A percentile compares a stretch with the other conserved stretches of the same genome.
Evolutionary conservation across 768 basidiomycete species (phyloP).

Genomic region (Boletellus ananas): DNA sequence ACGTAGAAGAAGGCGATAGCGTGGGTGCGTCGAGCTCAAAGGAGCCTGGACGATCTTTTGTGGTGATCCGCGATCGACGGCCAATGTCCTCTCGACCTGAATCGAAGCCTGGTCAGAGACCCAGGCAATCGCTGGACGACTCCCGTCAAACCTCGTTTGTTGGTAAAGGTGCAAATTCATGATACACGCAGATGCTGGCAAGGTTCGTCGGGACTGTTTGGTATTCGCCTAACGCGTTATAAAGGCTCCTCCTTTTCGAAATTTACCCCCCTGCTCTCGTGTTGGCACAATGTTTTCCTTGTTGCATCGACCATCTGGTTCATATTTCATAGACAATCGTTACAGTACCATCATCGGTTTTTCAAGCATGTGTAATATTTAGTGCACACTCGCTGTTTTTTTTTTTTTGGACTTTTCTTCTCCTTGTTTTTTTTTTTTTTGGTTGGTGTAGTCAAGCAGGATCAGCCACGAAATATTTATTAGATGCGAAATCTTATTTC

Average conservation of each 20-base stretch:
- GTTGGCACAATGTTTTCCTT: conserved; percentile 7
- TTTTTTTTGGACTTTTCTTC: conserved; percentile 19
- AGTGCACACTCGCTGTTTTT: conserved; percentile 15
- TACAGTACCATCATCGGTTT: conserved; percentile 23
- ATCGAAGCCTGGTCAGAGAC: conserved; percentile 18
- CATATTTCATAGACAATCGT: conserved; percentile 12
- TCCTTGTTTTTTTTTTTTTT: background rate
- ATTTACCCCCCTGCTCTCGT: conserved; percentile 3
- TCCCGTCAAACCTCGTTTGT: conserved; percentile 26
- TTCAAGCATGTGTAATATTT: conserved; percentile 29
- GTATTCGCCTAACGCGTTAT: conserved; percentile 14
- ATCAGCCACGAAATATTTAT: conserved; percentile 20
- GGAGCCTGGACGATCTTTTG: conserved; percentile 54
- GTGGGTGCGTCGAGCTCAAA: conserved; percentile 30
- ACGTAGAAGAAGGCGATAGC: conserved; percentile 16
- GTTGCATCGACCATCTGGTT: conserved; percentile 16
- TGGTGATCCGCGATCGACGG: conserved; percentile 59
- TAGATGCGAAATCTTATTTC: conserved; percentile 8
- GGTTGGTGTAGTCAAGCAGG: conserved; percentile 16
- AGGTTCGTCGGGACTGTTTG: conserved; percentile 6
- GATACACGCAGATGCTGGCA: conserved; percentile 3
- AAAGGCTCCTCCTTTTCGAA: background rate
- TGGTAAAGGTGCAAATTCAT: conserved; percentile 28
- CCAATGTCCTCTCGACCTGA: conserved; percentile 35
- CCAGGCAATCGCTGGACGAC: conserved; percentile 30